Percentiles rank a stretch among this genome's conserved stretches.
phyloP scores from a whole-genome alignment of 345 rosid species.

The Corchorus capsularis region DNA sequence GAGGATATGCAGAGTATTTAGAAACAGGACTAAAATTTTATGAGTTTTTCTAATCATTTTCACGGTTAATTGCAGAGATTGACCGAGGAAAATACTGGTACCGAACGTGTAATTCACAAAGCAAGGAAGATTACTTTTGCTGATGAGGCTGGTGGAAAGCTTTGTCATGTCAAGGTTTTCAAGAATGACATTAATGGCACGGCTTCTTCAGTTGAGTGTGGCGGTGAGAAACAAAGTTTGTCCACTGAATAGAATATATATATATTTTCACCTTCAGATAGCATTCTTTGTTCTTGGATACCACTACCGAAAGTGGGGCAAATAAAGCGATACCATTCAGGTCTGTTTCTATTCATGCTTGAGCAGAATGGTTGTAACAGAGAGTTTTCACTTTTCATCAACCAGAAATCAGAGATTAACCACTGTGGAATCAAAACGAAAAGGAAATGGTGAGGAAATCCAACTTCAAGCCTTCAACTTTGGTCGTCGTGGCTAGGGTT shows the following conservation, averaged over 20 bases:
- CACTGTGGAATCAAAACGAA: not conserved
- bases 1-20: not conserved
- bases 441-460: not conserved
- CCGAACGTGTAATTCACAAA: constrained; percentile 35
- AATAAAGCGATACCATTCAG: not conserved
- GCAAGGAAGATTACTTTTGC: constrained; percentile 78
- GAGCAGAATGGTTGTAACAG: not conserved
- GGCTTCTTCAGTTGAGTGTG: constrained; percentile 28
- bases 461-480: not conserved
- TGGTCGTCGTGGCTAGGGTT: not conserved
- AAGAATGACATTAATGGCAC: constrained; percentile 40
- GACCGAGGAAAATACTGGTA: constrained; percentile 38
- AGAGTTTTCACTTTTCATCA: not conserved
- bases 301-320: not conserved
- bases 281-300: not conserved
- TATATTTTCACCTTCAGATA: not conserved
- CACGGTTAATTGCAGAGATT: constrained; percentile 43
- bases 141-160: constrained; percentile 84
- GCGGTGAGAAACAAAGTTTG: constrained; percentile 11
- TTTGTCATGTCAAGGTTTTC: constrained; percentile 75
- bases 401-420: not conserved
- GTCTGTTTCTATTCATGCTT: not conserved
- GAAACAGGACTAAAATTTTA: not conserved
- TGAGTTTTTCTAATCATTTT: constrained; percentile 18
- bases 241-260: not conserved